These are phyloP conservation scores for Alternaria sp. DNA, from an alignment of 2,329 filamentous ascomycete species.

Conservation along the genomic window DNA sequence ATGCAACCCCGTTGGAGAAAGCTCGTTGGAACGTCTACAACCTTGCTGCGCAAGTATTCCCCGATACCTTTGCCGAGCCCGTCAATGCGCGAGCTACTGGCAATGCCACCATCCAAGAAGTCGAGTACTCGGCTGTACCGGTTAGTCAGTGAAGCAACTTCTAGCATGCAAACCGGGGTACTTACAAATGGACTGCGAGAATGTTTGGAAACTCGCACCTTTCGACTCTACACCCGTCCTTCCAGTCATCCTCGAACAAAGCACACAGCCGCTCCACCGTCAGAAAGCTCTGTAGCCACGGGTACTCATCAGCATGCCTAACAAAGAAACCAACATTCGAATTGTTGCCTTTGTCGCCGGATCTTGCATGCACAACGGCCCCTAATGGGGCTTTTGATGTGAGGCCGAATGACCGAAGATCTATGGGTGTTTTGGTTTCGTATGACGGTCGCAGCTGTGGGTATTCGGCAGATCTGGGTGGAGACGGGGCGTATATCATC, in stretches of 20 bases:
- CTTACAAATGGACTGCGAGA: conserved; percentile 7
- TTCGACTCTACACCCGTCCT: conserved; percentile 8
- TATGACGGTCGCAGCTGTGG: no score
- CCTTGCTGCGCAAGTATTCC: neutral
- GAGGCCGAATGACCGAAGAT: no score
- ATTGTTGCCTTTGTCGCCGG: conserved; percentile 34
- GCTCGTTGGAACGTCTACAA: neutral
- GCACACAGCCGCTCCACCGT: conserved; percentile 1
- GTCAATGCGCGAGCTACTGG: neutral
- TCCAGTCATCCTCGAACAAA: neutral
- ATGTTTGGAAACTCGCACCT: conserved; percentile 10
- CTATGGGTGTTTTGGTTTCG: no score
- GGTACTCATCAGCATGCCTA: conserved; percentile 20
- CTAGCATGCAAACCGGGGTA: neutral
- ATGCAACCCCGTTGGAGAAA: no score
- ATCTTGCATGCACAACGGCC: no score
- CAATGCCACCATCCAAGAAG: neutral
- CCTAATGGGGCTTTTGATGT: no score
- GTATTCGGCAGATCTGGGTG: no score
- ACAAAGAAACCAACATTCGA: conserved; percentile 50
- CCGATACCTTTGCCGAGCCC: neutral
- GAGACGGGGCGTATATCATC: no score
- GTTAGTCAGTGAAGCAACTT: no score
- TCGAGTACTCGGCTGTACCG: neutral
- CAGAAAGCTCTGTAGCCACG: conserved; percentile 20